These are phyloP conservation scores for Pinus albicaulis DNA, from an alignment of 75 land plant species.

Conservation along the genomic window DNA sequence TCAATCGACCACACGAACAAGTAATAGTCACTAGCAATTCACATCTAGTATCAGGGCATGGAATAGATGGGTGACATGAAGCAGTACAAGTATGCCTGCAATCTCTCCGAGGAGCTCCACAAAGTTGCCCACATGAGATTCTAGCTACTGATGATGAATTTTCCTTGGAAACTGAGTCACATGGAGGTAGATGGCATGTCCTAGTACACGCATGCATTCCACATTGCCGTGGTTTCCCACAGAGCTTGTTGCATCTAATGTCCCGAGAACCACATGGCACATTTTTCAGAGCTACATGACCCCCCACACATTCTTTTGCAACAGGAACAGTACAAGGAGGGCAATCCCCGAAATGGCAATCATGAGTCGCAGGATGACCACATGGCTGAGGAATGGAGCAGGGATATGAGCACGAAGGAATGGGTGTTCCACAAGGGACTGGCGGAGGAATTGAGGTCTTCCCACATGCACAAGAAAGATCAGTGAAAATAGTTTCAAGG, in stretches of 20 bases:
- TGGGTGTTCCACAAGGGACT: constrained; percentile 94
- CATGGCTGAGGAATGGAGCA: constrained; percentile 89
- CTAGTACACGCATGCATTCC: constrained; percentile 93
- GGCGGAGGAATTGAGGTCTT: constrained; percentile 95
- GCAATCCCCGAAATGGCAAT: constrained; percentile 95
- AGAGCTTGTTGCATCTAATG: constrained; percentile 87
- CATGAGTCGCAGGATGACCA: constrained; percentile 87
- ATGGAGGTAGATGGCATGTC: constrained; percentile 83
- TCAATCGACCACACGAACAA: constrained; percentile 84
- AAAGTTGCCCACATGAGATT: constrained; percentile 80
- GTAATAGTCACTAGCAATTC: constrained; percentile 73
- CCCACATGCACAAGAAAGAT: constrained; percentile 95
- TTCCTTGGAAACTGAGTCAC: constrained; percentile 41
- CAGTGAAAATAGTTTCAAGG: constrained; percentile 87
- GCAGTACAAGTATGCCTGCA: constrained; percentile 91
- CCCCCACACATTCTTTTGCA: constrained; percentile 90
- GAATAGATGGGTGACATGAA: constrained; percentile 71
- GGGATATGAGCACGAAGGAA: constrained; percentile 75
- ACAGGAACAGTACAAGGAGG: constrained; percentile 89
- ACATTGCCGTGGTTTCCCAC: constrained; percentile 93
- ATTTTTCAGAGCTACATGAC: constrained; percentile 83
- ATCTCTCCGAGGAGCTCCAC: constrained; percentile 96
- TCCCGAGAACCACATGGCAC: constrained; percentile 98
- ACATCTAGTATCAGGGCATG: constrained; percentile 91
- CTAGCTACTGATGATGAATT: constrained; percentile 17